A percentile compares a stretch with the other conserved stretches of the same genome.
These are phyloP conservation scores for Chenopodium berlandieri DNA, from an alignment of 148 eudicot species.

Conservation along the genomic window DNA sequence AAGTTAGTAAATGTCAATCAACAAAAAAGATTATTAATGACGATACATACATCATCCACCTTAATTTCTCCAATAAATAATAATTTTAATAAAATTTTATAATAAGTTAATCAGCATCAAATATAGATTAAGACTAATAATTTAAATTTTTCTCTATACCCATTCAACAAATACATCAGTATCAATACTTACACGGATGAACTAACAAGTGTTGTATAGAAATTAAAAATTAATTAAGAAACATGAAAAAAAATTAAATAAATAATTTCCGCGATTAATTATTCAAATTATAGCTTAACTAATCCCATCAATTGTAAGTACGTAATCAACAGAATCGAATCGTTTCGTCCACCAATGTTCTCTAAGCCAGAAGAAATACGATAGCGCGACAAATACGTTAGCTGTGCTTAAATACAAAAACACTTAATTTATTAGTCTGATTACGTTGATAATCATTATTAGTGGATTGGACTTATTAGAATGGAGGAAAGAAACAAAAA, in stretches of 20 bases:
- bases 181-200: constrained; percentile 20
- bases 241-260: not conserved
- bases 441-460: constrained; percentile 28
- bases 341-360: not conserved
- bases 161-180: constrained; percentile 16
- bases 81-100: not conserved
- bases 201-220: constrained; percentile 16
- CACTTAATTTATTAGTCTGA: constrained; percentile 11
- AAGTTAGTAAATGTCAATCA: constrained; percentile 5
- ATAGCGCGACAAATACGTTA: constrained; percentile 11
- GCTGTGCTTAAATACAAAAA: not conserved
- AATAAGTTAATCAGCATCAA: constrained; percentile 7
- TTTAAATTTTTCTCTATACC: not conserved
- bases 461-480: constrained; percentile 9
- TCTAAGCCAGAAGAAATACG: constrained; percentile 5
- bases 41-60: constrained; percentile 3
- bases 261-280: not conserved
- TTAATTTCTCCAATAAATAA: not conserved
- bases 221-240: constrained; percentile 6
- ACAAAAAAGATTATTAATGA: constrained; percentile 7
- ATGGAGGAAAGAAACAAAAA: not conserved
- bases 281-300: constrained; percentile 24
- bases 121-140: not conserved
- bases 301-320: constrained; percentile 14
- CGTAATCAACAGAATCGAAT: not conserved